Evolutionary conservation across 768 basidiomycete species (phyloP).

Genomic region (Mycena venus): DNA sequence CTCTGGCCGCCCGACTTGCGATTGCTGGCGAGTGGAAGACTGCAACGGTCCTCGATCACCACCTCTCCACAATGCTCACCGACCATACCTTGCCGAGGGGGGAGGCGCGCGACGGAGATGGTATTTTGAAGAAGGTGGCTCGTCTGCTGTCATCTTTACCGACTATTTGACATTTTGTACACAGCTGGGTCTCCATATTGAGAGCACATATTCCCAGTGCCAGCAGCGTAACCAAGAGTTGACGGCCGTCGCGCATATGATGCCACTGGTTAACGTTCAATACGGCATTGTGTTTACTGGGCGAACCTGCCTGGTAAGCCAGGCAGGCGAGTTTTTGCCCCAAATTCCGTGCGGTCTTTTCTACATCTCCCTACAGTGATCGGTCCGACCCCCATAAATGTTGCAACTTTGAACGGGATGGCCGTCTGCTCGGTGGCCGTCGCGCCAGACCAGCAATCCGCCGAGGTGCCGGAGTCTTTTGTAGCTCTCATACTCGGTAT

Average conservation of each 20-base stretch:
- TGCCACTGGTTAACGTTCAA: not conserved
- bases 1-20: not conserved
- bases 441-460: not conserved
- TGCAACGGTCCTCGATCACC: not conserved
- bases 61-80: not conserved
- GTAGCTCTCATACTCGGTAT: not conserved
- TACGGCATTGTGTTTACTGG: conserved; percentile 5
- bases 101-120: not conserved
- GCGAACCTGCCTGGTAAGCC: not conserved
- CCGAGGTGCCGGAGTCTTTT: not conserved
- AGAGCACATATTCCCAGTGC: not conserved
- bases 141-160: not conserved
- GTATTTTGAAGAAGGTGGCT: conserved; percentile 1
- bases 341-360: too few relatives aligned
- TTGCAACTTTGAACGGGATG: not conserved
- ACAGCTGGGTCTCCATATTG: not conserved
- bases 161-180: not conserved
- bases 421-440: not conserved
- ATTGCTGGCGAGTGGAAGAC: conserved; percentile 5
- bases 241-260: not conserved
- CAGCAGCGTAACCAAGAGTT: not conserved
- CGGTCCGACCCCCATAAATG: not conserved
- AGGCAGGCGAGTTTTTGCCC: not conserved
- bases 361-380: not conserved
- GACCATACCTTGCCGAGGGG: not conserved